Base-by-base conservation (phyloP, 1,284 basidiomycete genomes). In the Ceratobasidium sp. region DNA sequence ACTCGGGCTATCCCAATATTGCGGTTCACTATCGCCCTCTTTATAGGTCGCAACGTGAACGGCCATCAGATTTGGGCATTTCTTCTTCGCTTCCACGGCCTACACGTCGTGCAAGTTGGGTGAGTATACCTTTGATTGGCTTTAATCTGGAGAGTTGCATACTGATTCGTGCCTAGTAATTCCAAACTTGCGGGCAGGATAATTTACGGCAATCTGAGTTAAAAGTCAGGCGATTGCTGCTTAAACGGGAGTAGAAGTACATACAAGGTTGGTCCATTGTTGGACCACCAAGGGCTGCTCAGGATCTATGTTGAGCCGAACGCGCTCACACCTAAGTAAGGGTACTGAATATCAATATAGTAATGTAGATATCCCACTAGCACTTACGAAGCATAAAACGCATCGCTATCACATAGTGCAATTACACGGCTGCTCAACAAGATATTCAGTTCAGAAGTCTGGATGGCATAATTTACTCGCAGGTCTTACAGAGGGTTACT, bases 41-140 rank as follows among this genome's bases (percentile, higher is more conserved):
- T 87, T 90, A 79, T 92, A 98, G 6, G 96, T 98, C 29, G 96
- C 94, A 47, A 98, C 95, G 80, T 99, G 96, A 15, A 97, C 90
- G 5, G 93, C 87, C 45, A 87, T 82, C 3, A 99, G 81, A 55
- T 93, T 80, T 0, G 96, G 95, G 77, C 96, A 99, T 72, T 88
- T 86, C 77, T 91, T 89, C 78, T 88, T 86, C 5, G 95, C 92
- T 57, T 95, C 91, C 71, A 87, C 85, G 70, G 91, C 78, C 79
- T 75, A 12, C 34, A n/a, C 35, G 8, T 49, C 52, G n/a, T 17
- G 35, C 29, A 42, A 34, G 13, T 27, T 47, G 42, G 35, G 45
- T 47, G 1, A 71, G 40, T 56, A 77, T 52, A n/a, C 75, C 75
- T 32, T 75, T 76, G 73, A 76, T 77, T 15, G 73, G 72, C 45